Evolutionary conservation across 1,139 yeast genomes (phyloP).

Genomic region (Pichia sp.): DNA sequence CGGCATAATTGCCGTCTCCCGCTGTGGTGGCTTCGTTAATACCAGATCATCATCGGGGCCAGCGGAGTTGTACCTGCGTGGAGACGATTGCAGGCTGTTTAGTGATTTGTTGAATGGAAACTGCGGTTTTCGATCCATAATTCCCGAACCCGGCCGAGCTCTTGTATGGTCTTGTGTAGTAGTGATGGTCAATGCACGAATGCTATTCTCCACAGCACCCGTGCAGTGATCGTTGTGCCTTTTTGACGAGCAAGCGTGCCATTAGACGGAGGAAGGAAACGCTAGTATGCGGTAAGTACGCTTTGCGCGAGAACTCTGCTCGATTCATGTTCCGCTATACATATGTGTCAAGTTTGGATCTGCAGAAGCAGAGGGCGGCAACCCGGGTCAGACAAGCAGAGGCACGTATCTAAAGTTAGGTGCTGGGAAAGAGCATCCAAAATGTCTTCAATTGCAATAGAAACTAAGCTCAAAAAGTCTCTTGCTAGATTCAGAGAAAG

Average conservation of each 20-base stretch:
- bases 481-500: constrained; percentile 59
- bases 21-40: neutral
- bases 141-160: too few relatives aligned
- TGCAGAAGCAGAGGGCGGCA: too few relatives aligned
- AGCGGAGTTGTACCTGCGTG: neutral
- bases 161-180: too few relatives aligned
- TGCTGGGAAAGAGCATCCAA: neutral
- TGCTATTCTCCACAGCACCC: too few relatives aligned
- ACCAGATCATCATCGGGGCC: neutral
- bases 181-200: too few relatives aligned
- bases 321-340: neutral
- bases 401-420: too few relatives aligned
- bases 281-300: neutral
- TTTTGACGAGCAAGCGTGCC: too few relatives aligned
- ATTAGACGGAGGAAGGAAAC: neutral
- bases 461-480: constrained; percentile 52
- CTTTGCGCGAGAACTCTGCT: neutral
- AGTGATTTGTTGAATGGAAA: neutral
- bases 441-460: constrained; percentile 16
- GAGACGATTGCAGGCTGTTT: neutral
- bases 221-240: too few relatives aligned
- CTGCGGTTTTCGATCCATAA: neutral
- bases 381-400: too few relatives aligned
- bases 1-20: neutral
- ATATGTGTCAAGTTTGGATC: neutral